Evolutionary conservation across 148 eudicot genomes (phyloP).

Genomic region (Chenopodium formosanum): DNA sequence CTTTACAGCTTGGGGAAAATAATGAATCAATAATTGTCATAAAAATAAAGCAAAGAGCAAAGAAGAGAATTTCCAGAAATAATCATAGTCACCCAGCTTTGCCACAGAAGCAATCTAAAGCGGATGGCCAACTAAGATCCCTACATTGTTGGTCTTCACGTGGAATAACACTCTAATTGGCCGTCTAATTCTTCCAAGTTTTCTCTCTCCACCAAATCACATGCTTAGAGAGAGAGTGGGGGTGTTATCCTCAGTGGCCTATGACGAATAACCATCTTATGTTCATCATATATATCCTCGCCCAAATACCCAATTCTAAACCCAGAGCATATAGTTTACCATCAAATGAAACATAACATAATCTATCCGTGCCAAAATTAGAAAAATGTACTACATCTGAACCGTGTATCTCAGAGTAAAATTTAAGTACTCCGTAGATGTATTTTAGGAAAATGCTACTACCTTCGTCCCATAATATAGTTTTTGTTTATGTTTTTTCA

Average conservation of each 20-base stretch:
- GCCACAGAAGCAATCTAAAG: conserved; percentile 25
- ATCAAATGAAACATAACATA: background rate
- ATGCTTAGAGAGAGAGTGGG: conserved; percentile 19
- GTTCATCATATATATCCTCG: background rate
- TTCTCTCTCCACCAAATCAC: conserved; percentile 28
- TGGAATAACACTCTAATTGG: conserved; percentile 26
- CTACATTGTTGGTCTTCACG: conserved; percentile 34
- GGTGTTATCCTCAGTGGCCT: background rate
- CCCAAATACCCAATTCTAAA: background rate
- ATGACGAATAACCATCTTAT: background rate
- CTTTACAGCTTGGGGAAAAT: conserved; percentile 31
- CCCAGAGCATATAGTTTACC: background rate
- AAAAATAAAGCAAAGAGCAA: conserved; percentile 19
- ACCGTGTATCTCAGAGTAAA: background rate
- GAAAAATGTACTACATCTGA: background rate
- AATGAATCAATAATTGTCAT: conserved; percentile 24
- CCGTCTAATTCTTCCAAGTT: conserved; percentile 21
- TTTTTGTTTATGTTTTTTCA: too few species aligned
- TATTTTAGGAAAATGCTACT: too few species aligned
- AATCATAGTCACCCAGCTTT: conserved; percentile 22
- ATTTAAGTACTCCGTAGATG: too few species aligned
- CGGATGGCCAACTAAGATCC: conserved; percentile 20
- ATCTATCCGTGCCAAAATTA: background rate
- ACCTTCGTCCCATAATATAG: too few species aligned
- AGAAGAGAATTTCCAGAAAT: conserved; percentile 14